Conservation (phyloP, 2,329 filamentous ascomycete genomes). For the Ceratocystis albifundus region DNA sequence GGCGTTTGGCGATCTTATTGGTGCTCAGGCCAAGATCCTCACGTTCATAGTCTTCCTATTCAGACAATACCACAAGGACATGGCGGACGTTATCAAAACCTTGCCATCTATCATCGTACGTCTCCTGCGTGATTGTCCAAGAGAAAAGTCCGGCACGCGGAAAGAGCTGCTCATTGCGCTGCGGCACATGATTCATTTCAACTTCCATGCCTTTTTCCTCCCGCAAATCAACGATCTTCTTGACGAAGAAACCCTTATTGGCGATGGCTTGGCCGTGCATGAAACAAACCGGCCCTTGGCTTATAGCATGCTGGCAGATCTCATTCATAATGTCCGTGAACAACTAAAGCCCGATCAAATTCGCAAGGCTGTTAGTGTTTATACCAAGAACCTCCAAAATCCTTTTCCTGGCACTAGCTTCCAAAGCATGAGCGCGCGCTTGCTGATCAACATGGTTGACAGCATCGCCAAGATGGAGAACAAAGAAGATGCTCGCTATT, state of each 20-base stretch:
- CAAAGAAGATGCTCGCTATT: constrained; percentile 88
- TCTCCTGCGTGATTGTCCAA: constrained; percentile 81
- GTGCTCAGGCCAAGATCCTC: constrained; percentile 98
- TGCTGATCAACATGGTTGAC: constrained; percentile 95
- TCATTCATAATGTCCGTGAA: constrained; percentile 94
- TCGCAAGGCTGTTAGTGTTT: constrained; percentile 88
- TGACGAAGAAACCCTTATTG: constrained; percentile 86
- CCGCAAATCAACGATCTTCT: constrained; percentile 89
- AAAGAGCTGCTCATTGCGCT: constrained; percentile 96
- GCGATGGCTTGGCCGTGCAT: constrained; percentile 90
- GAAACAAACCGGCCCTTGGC: constrained; percentile 91
- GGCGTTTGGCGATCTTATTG: constrained; percentile 95
- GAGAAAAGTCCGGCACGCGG: constrained; percentile 83
- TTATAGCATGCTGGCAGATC: constrained; percentile 95
- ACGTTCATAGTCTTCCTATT: constrained; percentile 92
- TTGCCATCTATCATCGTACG: constrained; percentile 85
- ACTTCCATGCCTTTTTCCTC: constrained; percentile 89
- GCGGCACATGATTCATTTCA: constrained; percentile 97
- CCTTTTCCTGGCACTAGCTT: constrained; percentile 96
- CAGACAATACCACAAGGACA: constrained; percentile 71
- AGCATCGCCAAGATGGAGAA: constrained; percentile 89
- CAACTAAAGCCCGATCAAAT: constrained; percentile 84
- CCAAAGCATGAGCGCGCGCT: constrained; percentile 97
- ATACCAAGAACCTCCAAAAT: constrained; percentile 90
- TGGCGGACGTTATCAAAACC: constrained; percentile 75